These are phyloP conservation scores for Neopestalotiopsis sp. DNA, from an alignment of 2,329 filamentous ascomycete genomes.

Conservation along the genomic window DNA sequence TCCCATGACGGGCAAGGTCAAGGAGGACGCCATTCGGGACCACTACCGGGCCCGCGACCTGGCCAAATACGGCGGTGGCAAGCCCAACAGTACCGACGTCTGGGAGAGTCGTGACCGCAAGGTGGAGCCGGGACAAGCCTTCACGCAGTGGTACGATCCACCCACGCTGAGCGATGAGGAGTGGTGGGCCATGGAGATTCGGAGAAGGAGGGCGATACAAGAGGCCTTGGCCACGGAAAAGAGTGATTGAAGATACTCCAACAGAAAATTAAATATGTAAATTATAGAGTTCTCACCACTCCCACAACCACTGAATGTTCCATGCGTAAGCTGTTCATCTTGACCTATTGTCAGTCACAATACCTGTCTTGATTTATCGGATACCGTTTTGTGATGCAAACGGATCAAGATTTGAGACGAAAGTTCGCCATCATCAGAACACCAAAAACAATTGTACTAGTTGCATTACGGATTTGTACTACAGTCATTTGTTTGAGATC, in stretches of 20 bases:
- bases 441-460: no score
- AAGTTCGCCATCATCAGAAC: no score
- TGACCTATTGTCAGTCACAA: no score
- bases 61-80: conserved; percentile 66
- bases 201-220: conserved; percentile 27
- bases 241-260: not conserved
- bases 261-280: not conserved
- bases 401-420: no score
- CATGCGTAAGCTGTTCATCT: no score
- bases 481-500: no score
- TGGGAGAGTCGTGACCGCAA: conserved; percentile 77
- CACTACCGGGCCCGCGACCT: conserved; percentile 71
- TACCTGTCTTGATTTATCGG: no score
- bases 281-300: not conserved
- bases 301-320: not conserved
- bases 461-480: no score
- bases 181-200: conserved; percentile 43
- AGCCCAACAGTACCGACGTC: conserved; percentile 83
- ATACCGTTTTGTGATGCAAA: no score
- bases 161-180: conserved; percentile 47
- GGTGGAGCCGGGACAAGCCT: conserved; percentile 53
- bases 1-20: conserved; percentile 62
- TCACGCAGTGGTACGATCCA: conserved; percentile 45
- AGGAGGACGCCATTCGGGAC: conserved; percentile 66
- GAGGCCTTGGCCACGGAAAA: conserved; percentile 24